Conservation (phyloP, 306 rosid species). For the Cicer cuneatum region DNA sequence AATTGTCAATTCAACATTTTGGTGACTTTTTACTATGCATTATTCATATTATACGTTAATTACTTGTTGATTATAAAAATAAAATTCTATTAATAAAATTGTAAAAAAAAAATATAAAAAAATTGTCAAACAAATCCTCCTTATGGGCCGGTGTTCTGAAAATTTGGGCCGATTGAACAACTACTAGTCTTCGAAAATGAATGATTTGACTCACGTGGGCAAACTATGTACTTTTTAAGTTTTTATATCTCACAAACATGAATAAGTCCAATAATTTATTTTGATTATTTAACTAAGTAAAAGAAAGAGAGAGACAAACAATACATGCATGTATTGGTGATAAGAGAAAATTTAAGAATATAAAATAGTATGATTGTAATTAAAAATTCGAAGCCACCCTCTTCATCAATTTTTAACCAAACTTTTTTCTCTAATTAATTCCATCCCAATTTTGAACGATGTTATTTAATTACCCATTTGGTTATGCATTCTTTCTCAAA, state of each 20-base stretch:
- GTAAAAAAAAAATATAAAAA: too few species aligned
- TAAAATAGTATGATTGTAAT: neutral
- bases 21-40: too few species aligned
- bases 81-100: too few species aligned
- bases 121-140: too few species aligned
- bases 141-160: too few species aligned
- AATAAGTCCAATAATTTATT: constrained; percentile 10
- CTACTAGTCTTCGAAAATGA: neutral
- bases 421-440: constrained; percentile 6
- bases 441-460: constrained; percentile 6
- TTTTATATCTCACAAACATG: neutral
- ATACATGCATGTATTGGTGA: neutral
- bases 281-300: neutral
- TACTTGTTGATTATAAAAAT: too few species aligned
- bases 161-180: neutral
- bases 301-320: too few species aligned
- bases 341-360: neutral
- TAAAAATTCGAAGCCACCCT: neutral
- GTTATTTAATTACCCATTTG: constrained; percentile 9
- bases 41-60: too few species aligned
- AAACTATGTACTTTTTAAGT: neutral
- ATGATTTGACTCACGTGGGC: constrained; percentile 8
- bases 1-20: too few species aligned
- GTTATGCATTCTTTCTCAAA: neutral
- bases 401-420: neutral